Evolutionary conservation across 805 yeast genomes (phyloP), one percentile per base, ranked within the genome.

Genomic region (Sugiyamaella smithiae): DNA sequence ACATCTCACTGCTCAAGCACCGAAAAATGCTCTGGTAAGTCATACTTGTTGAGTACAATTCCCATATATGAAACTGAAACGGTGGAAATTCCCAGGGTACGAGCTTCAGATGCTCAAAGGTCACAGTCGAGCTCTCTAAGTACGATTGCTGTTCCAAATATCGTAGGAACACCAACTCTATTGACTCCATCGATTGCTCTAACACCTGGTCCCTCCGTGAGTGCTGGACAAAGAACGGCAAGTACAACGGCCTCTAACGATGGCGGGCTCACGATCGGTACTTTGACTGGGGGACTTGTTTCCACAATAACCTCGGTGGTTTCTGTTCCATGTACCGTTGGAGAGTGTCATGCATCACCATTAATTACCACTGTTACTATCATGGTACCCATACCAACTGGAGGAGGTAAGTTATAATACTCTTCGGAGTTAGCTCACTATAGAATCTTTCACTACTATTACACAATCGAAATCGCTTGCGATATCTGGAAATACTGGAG

Each of bases 311-410:
- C 46, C 36, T 54, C 59, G 1, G 54, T 58, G 1, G 50, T 53
- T 1, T 46, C 54, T 9, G 29, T 56, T 25, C 52, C 57, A 0
- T 57, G 59, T 43, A 54, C 57, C 1, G 35, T 46, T 24, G n/a
- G 37, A 1, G 48, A 28, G 3, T 55, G 58, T 29, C 19, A 22
- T 1, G 31, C 43, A 7, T 36, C 51, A 1, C 40, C 23, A 28
- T 50, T 33, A 28, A 45, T 49, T 3, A 50, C 59, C 5, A 43
- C 51, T 41, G 38, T 53, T 37, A 38, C 48, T 2, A 31, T 46
- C 29, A 41, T 51, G 0, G 35, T 53, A 3, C 51, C 55, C 1
- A 36, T 40, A n/a, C 50, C 57, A 2, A 43, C 49, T 8, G 43
- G 22, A 17, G 53, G 32, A n/a, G 19, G 32, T 40, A 20, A 46